Conservation (phyloP, 257 asterid genomes). For the Nicotiana obtusifolia region DNA sequence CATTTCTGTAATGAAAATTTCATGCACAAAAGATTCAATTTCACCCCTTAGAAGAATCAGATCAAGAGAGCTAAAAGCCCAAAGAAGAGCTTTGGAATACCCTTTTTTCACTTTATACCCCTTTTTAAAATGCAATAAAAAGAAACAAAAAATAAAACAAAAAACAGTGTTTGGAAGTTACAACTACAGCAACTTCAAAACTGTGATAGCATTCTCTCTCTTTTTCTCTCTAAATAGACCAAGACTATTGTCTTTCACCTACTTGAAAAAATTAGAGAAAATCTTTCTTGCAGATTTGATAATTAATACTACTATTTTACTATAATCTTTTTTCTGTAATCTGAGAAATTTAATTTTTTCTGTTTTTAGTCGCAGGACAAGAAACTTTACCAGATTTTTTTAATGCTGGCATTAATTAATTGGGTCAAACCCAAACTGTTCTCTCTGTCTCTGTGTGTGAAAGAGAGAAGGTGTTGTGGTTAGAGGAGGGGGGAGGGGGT, state of each 20-base stretch:
- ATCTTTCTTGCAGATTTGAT: constrained; percentile 28
- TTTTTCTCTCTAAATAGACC: constrained; percentile 32
- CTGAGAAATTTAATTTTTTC: constrained; percentile 19
- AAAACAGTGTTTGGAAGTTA: constrained; percentile 40
- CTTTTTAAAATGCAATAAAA: constrained; percentile 39
- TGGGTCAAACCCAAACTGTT: constrained; percentile 39
- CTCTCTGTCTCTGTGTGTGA: neutral
- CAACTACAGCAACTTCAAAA: constrained; percentile 31
- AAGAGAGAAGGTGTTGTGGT: neutral
- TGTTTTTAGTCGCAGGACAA: constrained; percentile 38
- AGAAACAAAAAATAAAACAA: constrained; percentile 32
- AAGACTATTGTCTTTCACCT: constrained; percentile 22
- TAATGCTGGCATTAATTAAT: constrained; percentile 54
- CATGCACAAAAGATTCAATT: constrained; percentile 14
- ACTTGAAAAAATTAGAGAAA: constrained; percentile 29
- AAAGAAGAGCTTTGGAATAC: constrained; percentile 25
- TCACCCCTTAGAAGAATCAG: neutral
- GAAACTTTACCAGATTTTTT: constrained; percentile 48
- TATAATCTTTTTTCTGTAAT: constrained; percentile 23
- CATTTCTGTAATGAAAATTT: constrained; percentile 37
- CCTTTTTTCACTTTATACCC: constrained; percentile 20
- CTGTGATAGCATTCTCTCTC: constrained; percentile 32
- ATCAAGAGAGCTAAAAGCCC: constrained; percentile 20
- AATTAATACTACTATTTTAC: constrained; percentile 13
- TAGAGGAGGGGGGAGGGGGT: no score